These are phyloP conservation scores for Bisporella sp. DNA, from an alignment of 2,329 filamentous ascomycete species.

Conservation along the genomic window DNA sequence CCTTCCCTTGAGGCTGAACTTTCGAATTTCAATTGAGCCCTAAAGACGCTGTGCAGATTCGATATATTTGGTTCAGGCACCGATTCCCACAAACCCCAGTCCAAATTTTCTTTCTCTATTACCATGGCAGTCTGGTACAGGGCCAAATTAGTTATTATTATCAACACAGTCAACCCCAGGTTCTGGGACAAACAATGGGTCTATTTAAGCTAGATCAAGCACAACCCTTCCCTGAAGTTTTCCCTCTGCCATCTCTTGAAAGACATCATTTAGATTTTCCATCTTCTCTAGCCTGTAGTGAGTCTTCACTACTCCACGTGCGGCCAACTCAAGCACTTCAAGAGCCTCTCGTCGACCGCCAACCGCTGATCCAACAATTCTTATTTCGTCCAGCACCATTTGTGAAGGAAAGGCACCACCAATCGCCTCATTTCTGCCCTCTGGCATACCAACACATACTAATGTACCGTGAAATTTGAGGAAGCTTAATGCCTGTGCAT, in stretches of 20 bases:
- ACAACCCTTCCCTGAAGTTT: constrained; percentile 33
- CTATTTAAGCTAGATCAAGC: no score
- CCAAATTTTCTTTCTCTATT: no score
- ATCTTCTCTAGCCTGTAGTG: constrained; percentile 35
- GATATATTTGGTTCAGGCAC: no score
- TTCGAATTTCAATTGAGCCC: no score
- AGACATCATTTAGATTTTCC: constrained; percentile 33
- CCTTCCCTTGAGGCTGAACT: no score
- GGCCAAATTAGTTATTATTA: no score
- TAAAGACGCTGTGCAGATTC: no score
- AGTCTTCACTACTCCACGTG: constrained; percentile 35
- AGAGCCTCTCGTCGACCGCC: constrained; percentile 40
- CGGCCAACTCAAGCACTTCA: constrained; percentile 37
- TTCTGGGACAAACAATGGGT: no score
- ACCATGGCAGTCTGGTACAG: no score
- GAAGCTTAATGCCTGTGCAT: constrained; percentile 39
- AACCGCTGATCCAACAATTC: constrained; percentile 33
- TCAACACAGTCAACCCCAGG: no score
- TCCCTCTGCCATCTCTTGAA: constrained; percentile 34
- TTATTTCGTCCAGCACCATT: background rate
- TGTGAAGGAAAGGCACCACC: constrained; percentile 22
- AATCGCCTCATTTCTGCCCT: constrained; percentile 37
- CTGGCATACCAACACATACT: constrained; percentile 45
- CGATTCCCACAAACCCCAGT: no score
- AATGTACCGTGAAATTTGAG: constrained; percentile 42